Evolutionary conservation across 2,329 filamentous ascomycete genomes (phyloP).

Genomic region (Monilinia laxa): DNA sequence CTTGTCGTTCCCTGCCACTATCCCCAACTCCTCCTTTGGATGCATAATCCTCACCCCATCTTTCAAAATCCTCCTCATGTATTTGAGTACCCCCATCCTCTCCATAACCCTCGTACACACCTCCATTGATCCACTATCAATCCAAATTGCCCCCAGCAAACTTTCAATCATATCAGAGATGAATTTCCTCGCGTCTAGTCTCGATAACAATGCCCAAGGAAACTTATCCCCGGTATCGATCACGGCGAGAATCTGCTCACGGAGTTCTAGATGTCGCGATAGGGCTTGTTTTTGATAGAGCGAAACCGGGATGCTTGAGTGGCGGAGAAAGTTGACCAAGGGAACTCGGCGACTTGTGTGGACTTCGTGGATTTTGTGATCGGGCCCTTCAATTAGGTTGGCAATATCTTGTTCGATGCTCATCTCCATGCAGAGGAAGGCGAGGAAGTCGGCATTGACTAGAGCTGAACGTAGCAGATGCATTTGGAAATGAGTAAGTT

Average conservation of each 20-base stretch:
- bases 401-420: constrained; percentile 41
- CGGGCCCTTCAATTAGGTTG: neutral
- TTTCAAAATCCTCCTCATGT: constrained; percentile 47
- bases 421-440: constrained; percentile 69
- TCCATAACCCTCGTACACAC: constrained; percentile 61
- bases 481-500: constrained; percentile 61
- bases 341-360: constrained; percentile 26
- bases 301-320: constrained; percentile 51
- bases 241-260: constrained; percentile 49
- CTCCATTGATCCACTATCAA: constrained; percentile 68
- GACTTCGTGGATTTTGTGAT: constrained; percentile 11
- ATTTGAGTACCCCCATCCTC: constrained; percentile 62
- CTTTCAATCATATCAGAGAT: constrained; percentile 83
- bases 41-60: constrained; percentile 58
- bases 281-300: constrained; percentile 43
- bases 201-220: constrained; percentile 73
- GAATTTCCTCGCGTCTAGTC: constrained; percentile 69
- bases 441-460: constrained; percentile 78
- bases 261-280: constrained; percentile 42
- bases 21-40: constrained; percentile 68
- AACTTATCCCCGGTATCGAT: constrained; percentile 56
- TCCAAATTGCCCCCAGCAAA: constrained; percentile 76
- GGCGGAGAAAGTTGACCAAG: constrained; percentile 71
- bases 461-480: constrained; percentile 73
- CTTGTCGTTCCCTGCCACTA: constrained; percentile 51